phyloP scores from a whole-genome alignment of 257 asterid species.

The Gentiana macrophylla region DNA sequence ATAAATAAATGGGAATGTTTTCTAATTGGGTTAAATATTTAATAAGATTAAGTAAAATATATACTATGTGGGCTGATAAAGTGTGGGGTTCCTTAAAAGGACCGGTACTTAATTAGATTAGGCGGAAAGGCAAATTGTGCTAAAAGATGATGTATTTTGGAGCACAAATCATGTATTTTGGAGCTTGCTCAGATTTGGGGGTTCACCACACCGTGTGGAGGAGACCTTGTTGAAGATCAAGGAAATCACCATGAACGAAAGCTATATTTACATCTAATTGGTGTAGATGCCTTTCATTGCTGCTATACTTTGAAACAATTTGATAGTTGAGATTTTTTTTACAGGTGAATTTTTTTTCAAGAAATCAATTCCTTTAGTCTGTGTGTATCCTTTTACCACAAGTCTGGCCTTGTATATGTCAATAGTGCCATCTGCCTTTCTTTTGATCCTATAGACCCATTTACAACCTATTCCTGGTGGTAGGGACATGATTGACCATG shows the following conservation, averaged over 20 bases:
- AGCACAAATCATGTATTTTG: too few relatives aligned
- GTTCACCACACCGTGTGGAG: too few relatives aligned
- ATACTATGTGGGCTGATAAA: too few relatives aligned
- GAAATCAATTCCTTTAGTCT: neutral
- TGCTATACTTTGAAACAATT: neutral
- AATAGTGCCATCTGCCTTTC: neutral
- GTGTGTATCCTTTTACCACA: neutral
- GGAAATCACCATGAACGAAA: neutral
- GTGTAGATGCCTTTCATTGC: neutral
- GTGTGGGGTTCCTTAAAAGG: too few relatives aligned
- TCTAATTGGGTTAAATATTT: too few relatives aligned
- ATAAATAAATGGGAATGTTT: too few relatives aligned
- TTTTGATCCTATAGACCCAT: conserved; percentile 1
- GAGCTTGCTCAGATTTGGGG: too few relatives aligned
- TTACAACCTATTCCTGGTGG: neutral
- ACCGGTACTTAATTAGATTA: too few relatives aligned
- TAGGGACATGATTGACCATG: neutral
- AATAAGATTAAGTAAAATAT: too few relatives aligned
- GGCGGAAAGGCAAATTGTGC: too few relatives aligned
- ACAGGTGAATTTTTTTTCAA: neutral
- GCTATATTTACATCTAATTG: neutral
- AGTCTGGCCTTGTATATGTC: neutral
- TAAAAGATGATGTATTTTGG: too few relatives aligned
- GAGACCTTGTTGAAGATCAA: too few relatives aligned
- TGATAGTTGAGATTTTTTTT: neutral